Evolutionary conservation across 140 eudicot species (phyloP).

Genomic region (Bidens hawaiensis): DNA sequence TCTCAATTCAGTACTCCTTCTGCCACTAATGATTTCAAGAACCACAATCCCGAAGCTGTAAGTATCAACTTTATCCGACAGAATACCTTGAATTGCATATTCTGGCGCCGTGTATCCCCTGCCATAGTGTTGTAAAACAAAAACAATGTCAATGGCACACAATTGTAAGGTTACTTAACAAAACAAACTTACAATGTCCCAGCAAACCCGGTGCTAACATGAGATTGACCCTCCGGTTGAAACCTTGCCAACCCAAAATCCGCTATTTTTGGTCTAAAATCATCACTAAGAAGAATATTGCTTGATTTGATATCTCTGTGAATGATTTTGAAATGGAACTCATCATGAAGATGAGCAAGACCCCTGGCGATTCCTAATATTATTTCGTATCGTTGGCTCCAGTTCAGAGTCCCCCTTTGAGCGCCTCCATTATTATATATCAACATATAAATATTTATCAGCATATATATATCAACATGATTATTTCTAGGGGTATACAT

Average conservation of each 20-base stretch:
- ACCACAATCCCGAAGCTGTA: neutral
- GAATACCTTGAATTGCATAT: neutral
- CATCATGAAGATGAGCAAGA: slow-evolving; percentile 28
- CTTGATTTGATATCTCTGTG: neutral
- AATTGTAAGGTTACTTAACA: neutral
- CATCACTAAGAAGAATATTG: neutral
- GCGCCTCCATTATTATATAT: slow-evolving; percentile 19
- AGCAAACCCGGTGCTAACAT: slow-evolving; percentile 27
- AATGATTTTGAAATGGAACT: slow-evolving; percentile 19
- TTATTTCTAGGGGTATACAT: no score
- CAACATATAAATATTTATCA: neutral
- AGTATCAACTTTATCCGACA: neutral
- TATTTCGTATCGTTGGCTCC: slow-evolving; percentile 28
- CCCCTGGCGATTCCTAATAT: slow-evolving; percentile 28
- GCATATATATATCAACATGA: neutral
- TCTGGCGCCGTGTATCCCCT: neutral
- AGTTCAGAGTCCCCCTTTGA: slow-evolving; percentile 19
- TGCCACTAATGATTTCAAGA: neutral
- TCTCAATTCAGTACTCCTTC: neutral
- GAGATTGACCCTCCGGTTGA: slow-evolving; percentile 20
- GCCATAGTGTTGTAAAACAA: neutral
- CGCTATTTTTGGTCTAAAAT: neutral
- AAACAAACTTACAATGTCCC: slow-evolving; percentile 30
- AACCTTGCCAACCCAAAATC: slow-evolving; percentile 2
- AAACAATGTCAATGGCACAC: neutral